Evolutionary conservation across 371 early-diverging fungal genomes (phyloP).

Genomic region (Dichotomocladium elegans): DNA sequence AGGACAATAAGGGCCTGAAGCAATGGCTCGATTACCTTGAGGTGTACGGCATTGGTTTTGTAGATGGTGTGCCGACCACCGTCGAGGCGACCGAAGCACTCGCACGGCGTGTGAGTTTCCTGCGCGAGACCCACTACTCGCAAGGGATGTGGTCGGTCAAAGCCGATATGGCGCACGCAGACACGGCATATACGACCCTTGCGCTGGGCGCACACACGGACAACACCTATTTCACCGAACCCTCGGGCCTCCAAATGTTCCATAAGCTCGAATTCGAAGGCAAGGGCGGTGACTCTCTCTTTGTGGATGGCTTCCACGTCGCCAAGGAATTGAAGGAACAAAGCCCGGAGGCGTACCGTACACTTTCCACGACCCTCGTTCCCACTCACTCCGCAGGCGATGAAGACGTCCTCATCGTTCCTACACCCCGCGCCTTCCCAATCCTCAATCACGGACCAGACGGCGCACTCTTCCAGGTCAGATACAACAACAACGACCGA

Average conservation of each 20-base stretch:
- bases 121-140: conserved; percentile 84
- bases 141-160: conserved; percentile 81
- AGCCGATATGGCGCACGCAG: conserved; percentile 77
- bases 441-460: conserved; percentile 65
- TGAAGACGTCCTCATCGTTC: conserved; percentile 58
- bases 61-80: conserved; percentile 69
- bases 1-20: conserved; percentile 62
- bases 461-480: conserved; percentile 63
- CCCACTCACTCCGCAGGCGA: conserved; percentile 88
- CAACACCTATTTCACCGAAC: conserved; percentile 91
- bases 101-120: conserved; percentile 66
- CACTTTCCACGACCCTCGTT: conserved; percentile 55
- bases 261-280: conserved; percentile 76
- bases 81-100: conserved; percentile 66
- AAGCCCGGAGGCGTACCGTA: conserved; percentile 62
- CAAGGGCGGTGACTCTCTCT: conserved; percentile 75
- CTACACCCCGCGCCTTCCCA: conserved; percentile 61
- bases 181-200: conserved; percentile 84
- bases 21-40: conserved; percentile 75
- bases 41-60: conserved; percentile 75
- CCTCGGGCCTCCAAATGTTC: conserved; percentile 85
- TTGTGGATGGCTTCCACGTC: conserved; percentile 82
- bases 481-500: conserved; percentile 89
- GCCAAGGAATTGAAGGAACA: conserved; percentile 60
- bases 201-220: conserved; percentile 85